Evolutionary conservation across 2,329 filamentous ascomycete genomes (phyloP).

Genomic region (Diaporthe destruens): DNA sequence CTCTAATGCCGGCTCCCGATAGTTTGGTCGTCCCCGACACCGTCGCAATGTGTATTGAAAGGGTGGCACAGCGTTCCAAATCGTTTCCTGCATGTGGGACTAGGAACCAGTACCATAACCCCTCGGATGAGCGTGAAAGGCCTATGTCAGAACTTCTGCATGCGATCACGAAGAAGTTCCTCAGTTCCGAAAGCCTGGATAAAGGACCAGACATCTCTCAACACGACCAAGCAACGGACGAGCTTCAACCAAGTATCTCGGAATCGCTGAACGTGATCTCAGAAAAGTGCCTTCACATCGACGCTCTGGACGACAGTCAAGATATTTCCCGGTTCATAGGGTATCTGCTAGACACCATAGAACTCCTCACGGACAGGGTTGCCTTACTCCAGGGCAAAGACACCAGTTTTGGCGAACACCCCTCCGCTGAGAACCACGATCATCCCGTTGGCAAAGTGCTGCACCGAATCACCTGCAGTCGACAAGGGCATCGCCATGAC

Average conservation of each 20-base stretch:
- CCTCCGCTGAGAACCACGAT: no score
- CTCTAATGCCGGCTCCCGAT: no score
- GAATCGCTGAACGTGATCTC: neutral
- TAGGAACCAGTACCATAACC: no score
- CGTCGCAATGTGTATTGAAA: no score
- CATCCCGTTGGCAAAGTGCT: neutral
- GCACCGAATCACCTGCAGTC: neutral
- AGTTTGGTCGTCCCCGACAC: no score
- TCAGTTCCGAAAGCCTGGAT: no score
- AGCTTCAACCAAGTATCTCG: neutral
- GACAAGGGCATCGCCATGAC: neutral
- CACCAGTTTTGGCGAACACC: neutral
- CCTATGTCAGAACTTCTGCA: no score
- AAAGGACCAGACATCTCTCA: neutral
- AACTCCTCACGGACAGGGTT: neutral
- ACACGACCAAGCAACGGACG: neutral
- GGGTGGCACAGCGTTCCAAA: no score
- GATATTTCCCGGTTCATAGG: neutral
- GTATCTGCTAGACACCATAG: neutral
- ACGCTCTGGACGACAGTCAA: neutral
- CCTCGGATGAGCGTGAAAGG: no score
- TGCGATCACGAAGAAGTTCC: no score
- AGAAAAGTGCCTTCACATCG: neutral
- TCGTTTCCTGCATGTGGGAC: no score
- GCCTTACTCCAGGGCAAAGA: neutral